These are phyloP conservation scores for Fraxinus greggii DNA, from an alignment of 305 asterid species.

Conservation along the genomic window DNA sequence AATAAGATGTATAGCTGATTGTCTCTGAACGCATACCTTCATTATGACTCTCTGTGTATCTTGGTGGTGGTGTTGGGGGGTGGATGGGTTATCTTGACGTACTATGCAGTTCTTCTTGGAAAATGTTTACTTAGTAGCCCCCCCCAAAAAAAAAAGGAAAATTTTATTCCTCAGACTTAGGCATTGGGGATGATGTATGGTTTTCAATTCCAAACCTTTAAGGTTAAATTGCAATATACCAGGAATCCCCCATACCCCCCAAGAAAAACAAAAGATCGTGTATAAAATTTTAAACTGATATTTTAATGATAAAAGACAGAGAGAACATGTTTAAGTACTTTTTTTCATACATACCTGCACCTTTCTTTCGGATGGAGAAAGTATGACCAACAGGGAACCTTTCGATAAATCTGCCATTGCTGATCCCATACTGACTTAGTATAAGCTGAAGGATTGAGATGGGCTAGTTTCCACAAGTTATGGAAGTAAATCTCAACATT, in stretches of 20 bases:
- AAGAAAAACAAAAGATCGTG: not conserved
- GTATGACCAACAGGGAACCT: constrained; percentile 89
- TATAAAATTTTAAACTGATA: not conserved
- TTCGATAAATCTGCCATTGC: constrained; percentile 72
- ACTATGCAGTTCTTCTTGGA: not conserved
- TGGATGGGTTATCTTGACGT: not conserved
- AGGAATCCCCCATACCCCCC: not conserved
- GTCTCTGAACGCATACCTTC: not conserved
- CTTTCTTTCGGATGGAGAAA: constrained; percentile 50
- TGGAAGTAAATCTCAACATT: constrained; percentile 54
- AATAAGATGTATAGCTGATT: not conserved
- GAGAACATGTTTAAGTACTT: not conserved
- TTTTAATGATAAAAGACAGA: not conserved
- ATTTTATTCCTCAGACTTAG: not conserved
- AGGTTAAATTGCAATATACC: not conserved
- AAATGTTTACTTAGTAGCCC: not conserved
- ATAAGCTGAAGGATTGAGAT: constrained; percentile 57
- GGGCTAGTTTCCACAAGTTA: constrained; percentile 82
- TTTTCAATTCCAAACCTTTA: not conserved
- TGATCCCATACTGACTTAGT: constrained; percentile 57
- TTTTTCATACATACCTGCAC: constrained; percentile 54
- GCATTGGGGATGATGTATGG: not conserved
- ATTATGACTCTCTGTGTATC: not conserved
- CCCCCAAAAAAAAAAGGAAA: too few relatives aligned
- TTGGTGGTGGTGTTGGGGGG: not conserved